Percentiles rank a stretch among this genome's conserved stretches.
phyloP scores from a whole-genome alignment of 2,329 filamentous ascomycete genomes.

The Tolypocladium nubicola region DNA sequence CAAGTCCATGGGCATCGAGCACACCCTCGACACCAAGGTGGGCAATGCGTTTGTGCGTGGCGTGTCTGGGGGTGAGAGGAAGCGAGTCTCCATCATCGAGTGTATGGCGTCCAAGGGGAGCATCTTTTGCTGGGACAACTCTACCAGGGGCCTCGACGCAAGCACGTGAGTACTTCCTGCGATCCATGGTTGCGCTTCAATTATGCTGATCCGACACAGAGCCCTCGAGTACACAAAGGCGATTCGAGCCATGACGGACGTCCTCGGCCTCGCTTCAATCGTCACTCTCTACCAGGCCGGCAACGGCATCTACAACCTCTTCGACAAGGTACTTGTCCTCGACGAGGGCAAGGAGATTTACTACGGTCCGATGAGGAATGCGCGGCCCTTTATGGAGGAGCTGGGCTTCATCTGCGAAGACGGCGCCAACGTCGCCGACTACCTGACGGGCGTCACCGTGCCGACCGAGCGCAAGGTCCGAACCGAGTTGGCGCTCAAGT shows the following conservation, averaged over 20 bases:
- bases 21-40: conserved; percentile 55
- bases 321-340: conserved; percentile 60
- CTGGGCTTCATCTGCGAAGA: conserved; percentile 53
- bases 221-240: conserved; percentile 51
- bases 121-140: conserved; percentile 59
- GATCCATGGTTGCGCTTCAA: background rate
- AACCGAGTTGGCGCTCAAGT: conserved; percentile 23
- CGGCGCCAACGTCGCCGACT: conserved; percentile 55
- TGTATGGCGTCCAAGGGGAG: conserved; percentile 45
- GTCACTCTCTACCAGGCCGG: conserved; percentile 61
- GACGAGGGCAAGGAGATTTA: conserved; percentile 56
- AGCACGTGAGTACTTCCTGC: conserved; percentile 32
- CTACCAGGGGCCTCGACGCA: conserved; percentile 54
- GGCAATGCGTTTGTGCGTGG: conserved; percentile 57
- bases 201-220: conserved; percentile 9
- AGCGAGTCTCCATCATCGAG: conserved; percentile 60
- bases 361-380: conserved; percentile 49
- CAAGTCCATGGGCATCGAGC: conserved; percentile 44
- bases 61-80: conserved; percentile 58
- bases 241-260: conserved; percentile 53
- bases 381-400: conserved; percentile 52
- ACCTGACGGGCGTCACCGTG: conserved; percentile 53
- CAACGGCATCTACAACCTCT: conserved; percentile 58
- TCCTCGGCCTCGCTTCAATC: conserved; percentile 47
- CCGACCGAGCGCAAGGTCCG: conserved; percentile 57